Conservation (phyloP, 495 filamentous ascomycete genomes). For the Cercophora samala region DNA sequence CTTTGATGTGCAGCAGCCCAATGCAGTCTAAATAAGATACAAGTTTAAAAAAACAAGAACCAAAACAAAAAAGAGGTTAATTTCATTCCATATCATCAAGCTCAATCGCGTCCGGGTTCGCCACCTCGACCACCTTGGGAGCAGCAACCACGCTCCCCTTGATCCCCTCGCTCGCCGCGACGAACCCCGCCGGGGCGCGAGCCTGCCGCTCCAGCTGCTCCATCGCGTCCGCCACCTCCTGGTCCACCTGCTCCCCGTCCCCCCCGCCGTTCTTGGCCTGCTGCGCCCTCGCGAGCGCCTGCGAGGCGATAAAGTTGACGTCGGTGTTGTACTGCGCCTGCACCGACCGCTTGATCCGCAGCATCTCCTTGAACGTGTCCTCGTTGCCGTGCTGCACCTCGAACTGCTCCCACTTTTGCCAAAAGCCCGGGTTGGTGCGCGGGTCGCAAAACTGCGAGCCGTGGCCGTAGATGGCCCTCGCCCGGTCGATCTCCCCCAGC, state of each 20-base stretch:
- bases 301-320: constrained; percentile 96
- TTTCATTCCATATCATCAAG: constrained; percentile 61
- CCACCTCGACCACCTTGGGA: constrained; percentile 44
- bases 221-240: constrained; percentile 77
- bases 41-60: constrained; percentile 1
- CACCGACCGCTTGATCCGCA: constrained; percentile 94
- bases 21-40: constrained; percentile 6
- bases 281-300: constrained; percentile 75
- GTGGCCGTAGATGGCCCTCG: constrained; percentile 91
- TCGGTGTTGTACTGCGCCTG: constrained; percentile 98
- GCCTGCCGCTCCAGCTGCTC: constrained; percentile 85
- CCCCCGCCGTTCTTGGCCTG: background rate
- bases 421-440: constrained; percentile 81
- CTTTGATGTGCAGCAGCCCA: background rate
- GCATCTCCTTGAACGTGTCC: constrained; percentile 99
- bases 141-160: constrained; percentile 58
- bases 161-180: constrained; percentile 76
- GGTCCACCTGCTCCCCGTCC: constrained; percentile 43
- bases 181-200: constrained; percentile 84
- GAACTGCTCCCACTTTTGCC: constrained; percentile 95
- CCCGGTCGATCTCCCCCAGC: constrained; percentile 94
- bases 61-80: constrained; percentile 5
- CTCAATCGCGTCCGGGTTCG: constrained; percentile 88
- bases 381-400: constrained; percentile 98
- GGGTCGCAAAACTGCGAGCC: constrained; percentile 97